These are phyloP conservation scores for Aspergillus ibericus DNA, from an alignment of 2,329 filamentous ascomycete genomes.

Conservation along the genomic window DNA sequence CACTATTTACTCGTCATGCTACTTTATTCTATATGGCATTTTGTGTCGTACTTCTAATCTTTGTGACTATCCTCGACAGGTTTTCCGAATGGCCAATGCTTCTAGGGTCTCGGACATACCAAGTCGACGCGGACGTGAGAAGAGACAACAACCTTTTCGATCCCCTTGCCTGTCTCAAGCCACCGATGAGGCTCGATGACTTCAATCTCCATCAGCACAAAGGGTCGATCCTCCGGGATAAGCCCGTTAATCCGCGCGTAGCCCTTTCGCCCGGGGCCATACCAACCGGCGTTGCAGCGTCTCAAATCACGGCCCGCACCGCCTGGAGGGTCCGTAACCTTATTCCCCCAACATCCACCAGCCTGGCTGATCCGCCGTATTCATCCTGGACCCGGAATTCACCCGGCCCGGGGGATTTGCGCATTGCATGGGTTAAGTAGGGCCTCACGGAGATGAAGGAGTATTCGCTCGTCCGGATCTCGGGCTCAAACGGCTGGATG, in stretches of 20 bases:
- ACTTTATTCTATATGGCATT: no score
- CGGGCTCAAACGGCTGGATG: not conserved
- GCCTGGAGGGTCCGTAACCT: not conserved
- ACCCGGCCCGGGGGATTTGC: not conserved
- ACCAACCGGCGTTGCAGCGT: not conserved
- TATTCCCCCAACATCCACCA: not conserved
- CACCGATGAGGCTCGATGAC: not conserved
- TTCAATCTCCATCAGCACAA: constrained; percentile 8
- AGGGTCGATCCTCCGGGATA: not conserved
- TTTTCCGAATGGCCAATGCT: no score
- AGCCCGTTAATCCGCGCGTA: constrained; percentile 2
- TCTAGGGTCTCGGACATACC: no score
- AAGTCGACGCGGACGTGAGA: not conserved
- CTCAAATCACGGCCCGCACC: not conserved
- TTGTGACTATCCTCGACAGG: no score
- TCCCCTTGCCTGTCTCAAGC: constrained; percentile 1
- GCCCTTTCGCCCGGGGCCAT: not conserved
- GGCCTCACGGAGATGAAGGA: not conserved
- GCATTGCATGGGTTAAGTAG: not conserved
- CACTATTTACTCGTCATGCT: no score
- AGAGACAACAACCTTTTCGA: not conserved
- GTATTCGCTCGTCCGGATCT: not conserved
- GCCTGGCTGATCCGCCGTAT: not conserved
- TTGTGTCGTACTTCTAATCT: no score
- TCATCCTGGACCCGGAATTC: not conserved